A percentile compares a stretch with the other conserved stretches of the same genome.
phyloP scores from a whole-genome alignment of 768 basidiomycete species.

The Russula brevipes region DNA sequence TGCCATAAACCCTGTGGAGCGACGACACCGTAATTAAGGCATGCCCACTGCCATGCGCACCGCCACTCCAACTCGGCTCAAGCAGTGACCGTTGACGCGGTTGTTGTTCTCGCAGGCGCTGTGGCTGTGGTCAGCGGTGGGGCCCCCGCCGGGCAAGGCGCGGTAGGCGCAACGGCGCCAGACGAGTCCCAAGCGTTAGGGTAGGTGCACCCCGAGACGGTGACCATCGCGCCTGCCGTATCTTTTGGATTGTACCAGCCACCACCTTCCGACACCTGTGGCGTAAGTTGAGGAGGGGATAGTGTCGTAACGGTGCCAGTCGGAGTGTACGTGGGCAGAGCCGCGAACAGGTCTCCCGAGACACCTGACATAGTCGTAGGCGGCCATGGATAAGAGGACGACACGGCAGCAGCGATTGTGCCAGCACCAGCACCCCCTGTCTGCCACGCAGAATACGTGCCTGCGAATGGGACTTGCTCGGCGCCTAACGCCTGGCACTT shows the following conservation, averaged over 20 bases:
- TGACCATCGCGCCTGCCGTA: slow-evolving; percentile 48
- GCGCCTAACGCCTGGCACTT: slow-evolving; percentile 54
- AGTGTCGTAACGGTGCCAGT: slow-evolving; percentile 55
- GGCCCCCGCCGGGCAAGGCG: slow-evolving; percentile 12
- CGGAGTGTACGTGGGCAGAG: slow-evolving; percentile 57
- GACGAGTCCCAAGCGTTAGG: slow-evolving; percentile 47
- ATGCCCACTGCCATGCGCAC: not conserved
- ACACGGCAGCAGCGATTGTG: slow-evolving; percentile 41
- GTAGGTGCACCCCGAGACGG: slow-evolving; percentile 60
- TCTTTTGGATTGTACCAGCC: slow-evolving; percentile 58
- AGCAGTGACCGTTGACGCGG: not conserved
- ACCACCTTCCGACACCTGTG: slow-evolving; percentile 36
- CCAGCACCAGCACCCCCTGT: slow-evolving; percentile 59
- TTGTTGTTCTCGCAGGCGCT: no score
- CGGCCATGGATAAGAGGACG: slow-evolving; percentile 50
- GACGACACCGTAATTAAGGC: not conserved
- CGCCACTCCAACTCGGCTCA: not conserved
- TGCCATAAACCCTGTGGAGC: not conserved
- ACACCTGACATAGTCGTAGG: slow-evolving; percentile 46
- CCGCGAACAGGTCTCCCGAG: slow-evolving; percentile 33
- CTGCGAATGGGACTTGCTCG: slow-evolving; percentile 32
- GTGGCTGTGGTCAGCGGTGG: not conserved
- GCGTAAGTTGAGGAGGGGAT: slow-evolving; percentile 49
- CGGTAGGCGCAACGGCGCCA: slow-evolving; percentile 23
- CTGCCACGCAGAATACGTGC: slow-evolving; percentile 58